Evolutionary conservation across 208 protist species (phyloP), one percentile per base, ranked within the genome.

Genomic region (Leishmania gerbilli): DNA sequence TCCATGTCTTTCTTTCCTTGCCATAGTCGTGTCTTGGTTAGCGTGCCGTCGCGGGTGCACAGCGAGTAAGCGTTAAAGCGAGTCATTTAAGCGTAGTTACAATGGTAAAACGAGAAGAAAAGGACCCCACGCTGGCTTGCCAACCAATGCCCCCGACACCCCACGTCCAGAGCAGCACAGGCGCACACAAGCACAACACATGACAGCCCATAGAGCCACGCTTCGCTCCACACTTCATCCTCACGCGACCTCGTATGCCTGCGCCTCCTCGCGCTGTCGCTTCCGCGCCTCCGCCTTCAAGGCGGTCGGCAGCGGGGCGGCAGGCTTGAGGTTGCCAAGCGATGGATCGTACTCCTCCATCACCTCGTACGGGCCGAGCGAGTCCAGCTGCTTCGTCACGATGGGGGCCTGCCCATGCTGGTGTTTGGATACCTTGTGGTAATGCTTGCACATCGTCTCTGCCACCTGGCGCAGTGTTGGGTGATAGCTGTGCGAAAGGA

Each of bases 311-410:
- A 91, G 83, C 42, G 90, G 92, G 42, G 95, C 86, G 40, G 80
- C 81, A 21, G 95, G 95, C 53, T 92, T 91, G 17, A 96, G 55
- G 11, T 98, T 91, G 51, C 95, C 95, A 19, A 89, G 75, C 6
- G 95, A 93, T 15, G 95, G 92, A 80, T 98, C 93, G 82, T 98
- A 97, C 80, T 93, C 90, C 88, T 97, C 93, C 87, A 98, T 81
- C 80, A 97, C 89, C 85, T 98, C 95, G 79, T 98, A 97, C 24
- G 95, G 95, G 19, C 92, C 92, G 19, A 98, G 89, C 8, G 87
- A 88, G 79, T 98, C 93, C 51, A 98, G 85, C 88, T 96, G 92
- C 89, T 96, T 95, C 53, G 93, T 94, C 60, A 96, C 92, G 19
- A 98, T 86, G 4, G 92, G 91, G 31, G 92, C 87, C 89, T 98